phyloP scores from a whole-genome alignment of 441 rosid species.

The Euphorbia celastroides region DNA sequence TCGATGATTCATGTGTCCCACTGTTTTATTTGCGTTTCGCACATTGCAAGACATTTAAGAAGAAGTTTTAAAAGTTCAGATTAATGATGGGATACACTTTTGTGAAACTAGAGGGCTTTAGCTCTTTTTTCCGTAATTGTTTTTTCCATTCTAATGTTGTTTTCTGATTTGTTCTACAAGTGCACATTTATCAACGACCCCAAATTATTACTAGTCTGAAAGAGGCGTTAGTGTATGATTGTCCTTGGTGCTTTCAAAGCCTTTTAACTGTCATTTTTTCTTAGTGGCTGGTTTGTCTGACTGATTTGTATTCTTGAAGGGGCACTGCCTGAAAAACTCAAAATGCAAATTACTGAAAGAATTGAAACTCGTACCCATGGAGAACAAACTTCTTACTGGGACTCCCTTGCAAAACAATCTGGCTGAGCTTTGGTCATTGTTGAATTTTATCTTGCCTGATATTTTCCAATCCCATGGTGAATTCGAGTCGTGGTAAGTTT shows the following conservation, averaged over 20 bases:
- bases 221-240: neutral
- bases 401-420: constrained; percentile 96
- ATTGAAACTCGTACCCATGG: constrained; percentile 45
- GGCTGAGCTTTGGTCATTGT: constrained; percentile 94
- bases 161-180: neutral
- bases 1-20: neutral
- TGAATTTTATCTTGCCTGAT: constrained; percentile 93
- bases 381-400: constrained; percentile 91
- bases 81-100: neutral
- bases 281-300: constrained; percentile 7
- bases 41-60: neutral
- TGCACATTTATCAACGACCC: neutral
- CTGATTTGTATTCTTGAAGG: constrained; percentile 38
- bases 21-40: neutral
- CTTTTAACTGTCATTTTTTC: neutral
- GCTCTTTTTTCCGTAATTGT: neutral
- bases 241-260: neutral
- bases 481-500: constrained; percentile 83
- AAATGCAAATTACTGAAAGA: constrained; percentile 76
- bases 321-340: constrained; percentile 90
- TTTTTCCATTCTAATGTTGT: neutral
- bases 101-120: neutral
- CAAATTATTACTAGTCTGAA: neutral
- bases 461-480: constrained; percentile 89
- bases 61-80: neutral